Percentiles rank a stretch among this genome's conserved stretches.
phyloP scores from a whole-genome alignment of 2,329 filamentous ascomycete genomes.

The Cladosporium austrohemisphaericum region DNA sequence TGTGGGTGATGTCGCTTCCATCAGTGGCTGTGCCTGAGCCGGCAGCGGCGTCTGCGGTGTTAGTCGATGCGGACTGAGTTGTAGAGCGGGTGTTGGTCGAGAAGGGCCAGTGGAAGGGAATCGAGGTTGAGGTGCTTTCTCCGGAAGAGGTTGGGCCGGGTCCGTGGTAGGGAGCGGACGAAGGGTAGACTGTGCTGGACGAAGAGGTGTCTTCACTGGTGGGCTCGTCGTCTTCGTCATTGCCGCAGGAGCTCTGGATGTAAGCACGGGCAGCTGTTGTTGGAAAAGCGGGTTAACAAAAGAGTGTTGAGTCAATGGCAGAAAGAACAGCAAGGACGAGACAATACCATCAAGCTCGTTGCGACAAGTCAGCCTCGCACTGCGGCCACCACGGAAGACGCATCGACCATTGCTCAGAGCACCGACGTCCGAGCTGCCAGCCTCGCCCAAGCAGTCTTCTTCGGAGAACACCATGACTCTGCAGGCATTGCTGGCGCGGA shows the following conservation, averaged over 20 bases:
- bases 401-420: conserved; percentile 10
- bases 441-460: conserved; percentile 10
- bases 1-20: neutral
- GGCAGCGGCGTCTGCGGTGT: conserved; percentile 1
- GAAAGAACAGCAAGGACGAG: neutral
- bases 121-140: neutral
- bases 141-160: conserved; percentile 1
- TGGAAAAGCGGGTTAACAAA: neutral
- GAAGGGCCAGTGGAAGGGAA: conserved; percentile 10
- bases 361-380: conserved; percentile 16
- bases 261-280: conserved; percentile 7
- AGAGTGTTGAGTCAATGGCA: too few species aligned
- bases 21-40: neutral
- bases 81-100: neutral
- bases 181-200: conserved; percentile 5
- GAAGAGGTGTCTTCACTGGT: neutral
- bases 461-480: conserved; percentile 12
- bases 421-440: conserved; percentile 6
- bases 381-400: conserved; percentile 16
- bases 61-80: neutral
- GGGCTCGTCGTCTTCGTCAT: neutral
- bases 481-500: conserved; percentile 7
- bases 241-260: conserved; percentile 5
- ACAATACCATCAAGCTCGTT: conserved; percentile 13
- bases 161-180: conserved; percentile 11